Conservation (phyloP, 2,329 filamentous ascomycete species). For the Calonectria naviculata region DNA sequence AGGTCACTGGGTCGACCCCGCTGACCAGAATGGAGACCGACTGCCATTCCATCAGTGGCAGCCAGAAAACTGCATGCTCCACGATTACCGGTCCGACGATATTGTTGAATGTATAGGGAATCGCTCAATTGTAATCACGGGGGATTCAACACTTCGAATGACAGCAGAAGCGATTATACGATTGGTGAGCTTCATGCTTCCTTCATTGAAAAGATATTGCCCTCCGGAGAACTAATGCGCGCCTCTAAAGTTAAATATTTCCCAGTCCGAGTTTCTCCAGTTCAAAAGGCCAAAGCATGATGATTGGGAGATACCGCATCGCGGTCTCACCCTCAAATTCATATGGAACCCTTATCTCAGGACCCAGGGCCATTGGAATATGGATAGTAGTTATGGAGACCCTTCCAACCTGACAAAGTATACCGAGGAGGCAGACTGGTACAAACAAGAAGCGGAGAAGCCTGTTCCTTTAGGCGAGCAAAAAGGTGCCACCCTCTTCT, state of each 20-base stretch:
- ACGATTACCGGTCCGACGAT: conserved; percentile 62
- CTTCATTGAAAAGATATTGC: no score
- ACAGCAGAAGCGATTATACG: conserved; percentile 57
- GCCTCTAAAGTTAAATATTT: neutral
- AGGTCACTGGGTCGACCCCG: conserved; percentile 59
- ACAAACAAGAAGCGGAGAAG: neutral
- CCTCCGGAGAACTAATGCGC: neutral
- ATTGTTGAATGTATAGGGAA: conserved; percentile 61
- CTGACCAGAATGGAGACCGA: conserved; percentile 39
- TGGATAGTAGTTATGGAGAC: neutral
- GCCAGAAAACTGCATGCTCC: conserved; percentile 67
- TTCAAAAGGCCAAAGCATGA: neutral
- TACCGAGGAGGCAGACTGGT: neutral
- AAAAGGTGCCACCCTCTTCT: neutral
- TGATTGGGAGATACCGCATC: neutral
- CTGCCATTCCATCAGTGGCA: conserved; percentile 63
- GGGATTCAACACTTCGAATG: conserved; percentile 68
- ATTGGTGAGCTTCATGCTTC: neutral
- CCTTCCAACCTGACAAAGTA: neutral
- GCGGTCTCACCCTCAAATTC: neutral
- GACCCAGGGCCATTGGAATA: neutral
- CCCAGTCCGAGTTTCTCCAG: neutral
- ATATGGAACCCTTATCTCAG: neutral
- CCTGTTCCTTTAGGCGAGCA: neutral
- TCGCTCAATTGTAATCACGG: conserved; percentile 64